Evolutionary conservation across 306 rosid species (phyloP).

Genomic region (Castanea crenata): DNA sequence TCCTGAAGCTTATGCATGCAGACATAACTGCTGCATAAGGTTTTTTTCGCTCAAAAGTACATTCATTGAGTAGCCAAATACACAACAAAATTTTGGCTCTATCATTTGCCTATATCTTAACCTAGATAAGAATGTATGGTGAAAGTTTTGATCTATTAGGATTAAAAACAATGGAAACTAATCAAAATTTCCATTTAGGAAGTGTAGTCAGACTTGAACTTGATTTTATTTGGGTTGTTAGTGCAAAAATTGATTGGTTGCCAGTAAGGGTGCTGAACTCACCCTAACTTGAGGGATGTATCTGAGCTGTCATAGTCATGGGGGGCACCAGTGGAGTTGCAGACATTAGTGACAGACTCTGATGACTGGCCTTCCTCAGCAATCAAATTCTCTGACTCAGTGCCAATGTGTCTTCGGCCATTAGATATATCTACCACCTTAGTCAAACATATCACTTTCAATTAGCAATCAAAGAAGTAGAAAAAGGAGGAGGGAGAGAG

Average conservation of each 20-base stretch:
- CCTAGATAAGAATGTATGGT: too few species aligned
- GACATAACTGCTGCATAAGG: background rate
- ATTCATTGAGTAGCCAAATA: background rate
- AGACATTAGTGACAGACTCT: conserved; percentile 63
- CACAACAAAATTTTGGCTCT: background rate
- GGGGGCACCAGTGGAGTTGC: conserved; percentile 54
- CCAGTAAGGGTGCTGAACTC: background rate
- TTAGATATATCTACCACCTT: conserved; percentile 40
- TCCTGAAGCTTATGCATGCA: background rate
- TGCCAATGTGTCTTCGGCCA: conserved; percentile 29
- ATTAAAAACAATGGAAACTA: too few species aligned
- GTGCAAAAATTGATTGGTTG: background rate
- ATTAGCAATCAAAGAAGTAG: background rate
- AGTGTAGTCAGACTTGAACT: background rate
- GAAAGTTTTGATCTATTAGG: too few species aligned
- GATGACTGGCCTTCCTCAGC: conserved; percentile 88
- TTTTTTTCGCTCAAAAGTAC: background rate
- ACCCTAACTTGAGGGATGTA: conserved; percentile 88
- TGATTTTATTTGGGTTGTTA: background rate
- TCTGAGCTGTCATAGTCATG: conserved; percentile 78
- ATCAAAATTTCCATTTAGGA: too few species aligned
- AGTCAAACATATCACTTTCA: background rate
- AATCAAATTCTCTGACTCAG: conserved; percentile 40
- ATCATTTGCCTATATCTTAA: too few species aligned
- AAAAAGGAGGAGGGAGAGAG: background rate